Conservation (phyloP, 352 stramenopile genomes). For the Phytopythium mirpurense region DNA sequence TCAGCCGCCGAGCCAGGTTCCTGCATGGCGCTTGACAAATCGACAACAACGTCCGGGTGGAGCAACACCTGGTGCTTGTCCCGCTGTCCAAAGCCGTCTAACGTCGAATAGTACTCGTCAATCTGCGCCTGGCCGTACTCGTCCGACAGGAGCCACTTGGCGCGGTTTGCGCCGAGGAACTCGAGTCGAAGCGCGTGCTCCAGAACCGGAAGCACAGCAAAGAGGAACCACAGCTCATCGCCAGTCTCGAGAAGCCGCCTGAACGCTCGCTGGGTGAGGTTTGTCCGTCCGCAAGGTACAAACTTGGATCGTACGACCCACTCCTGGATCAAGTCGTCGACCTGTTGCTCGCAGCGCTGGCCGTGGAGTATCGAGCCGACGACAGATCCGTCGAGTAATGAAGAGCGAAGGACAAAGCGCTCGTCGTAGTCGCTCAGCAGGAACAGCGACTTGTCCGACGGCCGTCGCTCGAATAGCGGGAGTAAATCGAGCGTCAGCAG, state of each 20-base stretch:
- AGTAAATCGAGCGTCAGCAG: slow-evolving; percentile 41
- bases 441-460: slow-evolving; percentile 22
- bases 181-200: slow-evolving; percentile 55
- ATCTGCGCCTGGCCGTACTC: slow-evolving; percentile 49
- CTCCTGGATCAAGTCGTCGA: neutral
- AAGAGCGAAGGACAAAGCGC: slow-evolving; percentile 4
- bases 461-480: slow-evolving; percentile 8
- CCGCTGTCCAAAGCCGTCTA: slow-evolving; percentile 74
- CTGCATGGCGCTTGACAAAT: neutral
- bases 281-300: slow-evolving; percentile 29
- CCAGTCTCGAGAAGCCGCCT: slow-evolving; percentile 11
- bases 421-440: slow-evolving; percentile 14
- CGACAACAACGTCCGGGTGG: slow-evolving; percentile 27
- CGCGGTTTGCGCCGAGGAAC: slow-evolving; percentile 45
- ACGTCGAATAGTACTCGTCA: slow-evolving; percentile 71
- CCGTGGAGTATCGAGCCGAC: neutral
- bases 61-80: slow-evolving; percentile 74
- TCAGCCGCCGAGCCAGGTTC: too few species aligned
- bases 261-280: slow-evolving; percentile 32
- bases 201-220: slow-evolving; percentile 54
- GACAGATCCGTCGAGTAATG: neutral
- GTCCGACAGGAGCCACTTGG: slow-evolving; percentile 19
- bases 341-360: neutral
- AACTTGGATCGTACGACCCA: slow-evolving; percentile 13
- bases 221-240: slow-evolving; percentile 57